Conservation (phyloP, 371 early-diverging fungal genomes). For the Capniomyces stellatus region DNA sequence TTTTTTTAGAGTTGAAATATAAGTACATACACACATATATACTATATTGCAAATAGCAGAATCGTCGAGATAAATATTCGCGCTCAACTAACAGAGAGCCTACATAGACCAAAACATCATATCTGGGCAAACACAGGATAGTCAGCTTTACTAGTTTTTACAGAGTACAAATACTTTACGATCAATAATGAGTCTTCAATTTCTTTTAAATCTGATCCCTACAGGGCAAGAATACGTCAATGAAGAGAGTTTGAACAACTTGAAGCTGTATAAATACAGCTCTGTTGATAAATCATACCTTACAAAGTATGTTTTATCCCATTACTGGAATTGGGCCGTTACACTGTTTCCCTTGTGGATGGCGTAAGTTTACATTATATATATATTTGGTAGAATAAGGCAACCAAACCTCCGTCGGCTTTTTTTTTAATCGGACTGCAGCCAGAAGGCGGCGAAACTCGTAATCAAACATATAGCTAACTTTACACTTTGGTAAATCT, state of each 20-base stretch:
- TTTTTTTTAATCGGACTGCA: no score
- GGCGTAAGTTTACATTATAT: slow-evolving; percentile 52
- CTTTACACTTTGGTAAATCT: background rate
- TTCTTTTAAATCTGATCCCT: slow-evolving; percentile 5
- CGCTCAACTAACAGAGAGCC: no score
- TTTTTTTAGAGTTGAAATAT: no score
- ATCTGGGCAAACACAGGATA: no score
- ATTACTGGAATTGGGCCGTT: slow-evolving; percentile 81
- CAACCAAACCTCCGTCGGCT: no score
- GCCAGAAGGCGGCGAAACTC: no score
- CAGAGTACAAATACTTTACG: no score
- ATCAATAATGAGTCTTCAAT: background rate
- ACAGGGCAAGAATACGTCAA: slow-evolving; percentile 24
- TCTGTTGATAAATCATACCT: slow-evolving; percentile 70
- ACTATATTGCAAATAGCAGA: no score
- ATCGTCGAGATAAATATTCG: no score
- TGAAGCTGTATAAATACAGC: slow-evolving; percentile 65
- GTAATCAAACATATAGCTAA: background rate
- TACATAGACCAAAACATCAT: no score
- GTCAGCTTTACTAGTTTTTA: no score
- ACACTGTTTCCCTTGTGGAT: slow-evolving; percentile 77
- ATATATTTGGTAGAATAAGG: background rate
- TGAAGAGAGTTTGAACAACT: slow-evolving; percentile 46
- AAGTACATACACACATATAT: no score
- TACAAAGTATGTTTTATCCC: slow-evolving; percentile 57